Evolutionary conservation across 1,284 basidiomycete species (phyloP).

Genomic region (Violaceomyces palustris): DNA sequence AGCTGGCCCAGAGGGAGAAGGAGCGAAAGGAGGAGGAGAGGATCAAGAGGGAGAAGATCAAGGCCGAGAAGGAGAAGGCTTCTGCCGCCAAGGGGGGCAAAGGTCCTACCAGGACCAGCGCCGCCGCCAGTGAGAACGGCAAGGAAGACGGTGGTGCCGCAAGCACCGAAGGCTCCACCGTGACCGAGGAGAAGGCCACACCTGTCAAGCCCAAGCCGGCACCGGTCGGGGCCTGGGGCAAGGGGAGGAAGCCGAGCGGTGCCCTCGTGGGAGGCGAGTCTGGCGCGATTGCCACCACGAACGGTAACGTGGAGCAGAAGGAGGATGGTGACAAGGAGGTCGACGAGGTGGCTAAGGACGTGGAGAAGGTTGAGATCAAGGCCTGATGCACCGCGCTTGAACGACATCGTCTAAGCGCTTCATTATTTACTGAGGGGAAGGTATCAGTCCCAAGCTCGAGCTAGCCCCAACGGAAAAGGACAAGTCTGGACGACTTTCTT

Average conservation of each 20-base stretch:
- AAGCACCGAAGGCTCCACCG: slow-evolving; percentile 2
- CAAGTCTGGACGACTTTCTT: slow-evolving; percentile 6
- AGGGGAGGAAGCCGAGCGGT: slow-evolving; percentile 39
- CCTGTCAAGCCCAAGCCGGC: slow-evolving; percentile 18
- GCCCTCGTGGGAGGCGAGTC: slow-evolving; percentile 24
- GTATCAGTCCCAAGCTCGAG: slow-evolving; percentile 2
- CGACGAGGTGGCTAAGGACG: slow-evolving; percentile 23
- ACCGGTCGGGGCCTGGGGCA: slow-evolving; percentile 40
- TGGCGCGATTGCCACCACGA: slow-evolving; percentile 1
- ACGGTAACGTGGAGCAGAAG: too few species aligned
- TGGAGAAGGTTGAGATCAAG: slow-evolving; percentile 21
- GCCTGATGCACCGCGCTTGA: slow-evolving; percentile 3
- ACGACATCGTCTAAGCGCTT: neutral
- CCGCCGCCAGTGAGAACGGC: neutral
- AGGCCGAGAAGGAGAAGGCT: slow-evolving; percentile 27
- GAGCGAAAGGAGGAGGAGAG: slow-evolving; percentile 34
- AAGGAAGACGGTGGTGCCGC: neutral
- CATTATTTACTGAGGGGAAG: neutral
- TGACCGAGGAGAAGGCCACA: slow-evolving; percentile 7
- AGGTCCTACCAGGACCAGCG: neutral
- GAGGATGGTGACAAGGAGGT: slow-evolving; percentile 11
- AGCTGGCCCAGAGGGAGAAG: slow-evolving; percentile 38
- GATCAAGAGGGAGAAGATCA: slow-evolving; percentile 37
- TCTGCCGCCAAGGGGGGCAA: neutral
- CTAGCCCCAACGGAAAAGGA: slow-evolving; percentile 5